Conservation (phyloP, 805 yeast species). For the Saturnispora zaruensis region DNA sequence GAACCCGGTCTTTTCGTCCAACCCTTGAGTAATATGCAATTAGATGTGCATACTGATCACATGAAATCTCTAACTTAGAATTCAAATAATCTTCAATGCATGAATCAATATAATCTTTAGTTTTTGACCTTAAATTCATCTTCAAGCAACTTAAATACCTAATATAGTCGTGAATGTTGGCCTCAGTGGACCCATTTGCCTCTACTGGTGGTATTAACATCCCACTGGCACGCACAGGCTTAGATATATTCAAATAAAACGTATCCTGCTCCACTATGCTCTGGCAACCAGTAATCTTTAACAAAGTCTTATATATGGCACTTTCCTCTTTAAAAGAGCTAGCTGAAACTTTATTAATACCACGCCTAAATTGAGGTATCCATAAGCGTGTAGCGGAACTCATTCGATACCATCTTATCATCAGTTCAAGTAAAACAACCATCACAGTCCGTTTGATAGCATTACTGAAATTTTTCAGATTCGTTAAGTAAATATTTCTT, state of each 20-base stretch:
- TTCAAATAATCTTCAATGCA: background rate
- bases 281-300: background rate
- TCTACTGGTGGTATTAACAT: background rate
- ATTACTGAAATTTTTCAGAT: background rate
- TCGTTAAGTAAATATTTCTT: background rate
- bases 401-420: background rate
- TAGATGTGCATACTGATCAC: background rate
- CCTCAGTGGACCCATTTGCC: background rate
- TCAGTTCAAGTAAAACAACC: background rate
- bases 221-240: background rate
- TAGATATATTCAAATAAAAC: background rate
- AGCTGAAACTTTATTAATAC: background rate
- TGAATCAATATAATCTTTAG: background rate
- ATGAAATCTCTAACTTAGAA: background rate
- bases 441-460: background rate
- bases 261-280: background rate
- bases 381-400: background rate
- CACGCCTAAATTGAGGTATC: background rate
- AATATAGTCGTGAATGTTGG: background rate
- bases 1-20: background rate
- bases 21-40: background rate
- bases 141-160: background rate
- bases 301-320: background rate
- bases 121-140: background rate
- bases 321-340: background rate